phyloP scores from a whole-genome alignment of 495 filamentous ascomycete species.

The Hypoxylon perforatum region DNA sequence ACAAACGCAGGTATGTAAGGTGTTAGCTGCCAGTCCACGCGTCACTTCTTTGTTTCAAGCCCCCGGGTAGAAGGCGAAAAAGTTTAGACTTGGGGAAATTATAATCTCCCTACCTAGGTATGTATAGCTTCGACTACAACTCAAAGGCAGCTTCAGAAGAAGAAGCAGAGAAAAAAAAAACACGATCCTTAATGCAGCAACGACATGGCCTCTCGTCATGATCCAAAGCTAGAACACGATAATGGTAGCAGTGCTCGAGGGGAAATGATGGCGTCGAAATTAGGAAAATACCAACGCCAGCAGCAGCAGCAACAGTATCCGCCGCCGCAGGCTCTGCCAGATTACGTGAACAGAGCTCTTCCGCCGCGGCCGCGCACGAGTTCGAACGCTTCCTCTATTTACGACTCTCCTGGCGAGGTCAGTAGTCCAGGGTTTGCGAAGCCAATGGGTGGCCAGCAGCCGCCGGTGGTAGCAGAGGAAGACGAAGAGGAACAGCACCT shows the following conservation, averaged over 20 bases:
- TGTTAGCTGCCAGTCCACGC: not conserved
- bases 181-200: not conserved
- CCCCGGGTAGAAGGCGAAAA: not conserved
- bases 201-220: slow-evolving; percentile 25
- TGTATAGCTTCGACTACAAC: not conserved
- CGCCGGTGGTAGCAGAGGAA: not conserved
- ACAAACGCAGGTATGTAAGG: not conserved
- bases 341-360: slow-evolving; percentile 35
- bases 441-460: not conserved
- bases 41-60: not conserved
- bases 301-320: too few relatives aligned
- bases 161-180: too few relatives aligned
- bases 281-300: not conserved
- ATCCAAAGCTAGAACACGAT: not conserved
- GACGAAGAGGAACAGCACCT: not conserved
- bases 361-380: slow-evolving; percentile 21
- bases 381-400: slow-evolving; percentile 15
- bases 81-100: not conserved
- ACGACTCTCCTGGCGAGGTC: slow-evolving; percentile 2
- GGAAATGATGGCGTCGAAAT: not conserved
- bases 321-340: slow-evolving; percentile 26
- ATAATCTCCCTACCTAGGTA: too few relatives aligned
- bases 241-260: not conserved
- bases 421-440: not conserved
- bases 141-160: not conserved